Conservation (phyloP, 805 yeast species). For the Sugiyamaella americana region DNA sequence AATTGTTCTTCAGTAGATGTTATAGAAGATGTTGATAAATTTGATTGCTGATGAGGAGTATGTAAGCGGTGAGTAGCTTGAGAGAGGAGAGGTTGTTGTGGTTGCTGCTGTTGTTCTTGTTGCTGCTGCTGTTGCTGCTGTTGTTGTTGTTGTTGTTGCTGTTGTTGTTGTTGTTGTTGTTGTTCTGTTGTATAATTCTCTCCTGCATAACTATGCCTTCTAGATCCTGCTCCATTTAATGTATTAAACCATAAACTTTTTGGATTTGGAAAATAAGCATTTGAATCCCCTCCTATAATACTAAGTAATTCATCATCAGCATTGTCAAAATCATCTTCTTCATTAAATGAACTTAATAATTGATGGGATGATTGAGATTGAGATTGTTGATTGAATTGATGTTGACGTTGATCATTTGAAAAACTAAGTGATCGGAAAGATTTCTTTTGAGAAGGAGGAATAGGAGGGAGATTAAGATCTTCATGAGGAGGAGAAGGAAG, state of each 20-base stretch:
- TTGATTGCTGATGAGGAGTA: neutral
- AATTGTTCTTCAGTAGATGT: conserved; percentile 1
- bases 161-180: conserved; percentile 4
- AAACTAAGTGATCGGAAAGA: conserved; percentile 13
- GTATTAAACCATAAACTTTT: neutral
- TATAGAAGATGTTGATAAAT: conserved; percentile 2
- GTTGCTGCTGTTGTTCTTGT: neutral
- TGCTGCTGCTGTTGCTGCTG: conserved; percentile 2
- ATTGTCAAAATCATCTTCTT: conserved; percentile 10
- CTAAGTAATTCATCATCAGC: neutral
- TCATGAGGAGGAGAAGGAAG: conserved; percentile 7
- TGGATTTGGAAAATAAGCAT: neutral
- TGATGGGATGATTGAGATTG: conserved; percentile 17
- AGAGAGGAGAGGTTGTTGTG: too few relatives aligned
- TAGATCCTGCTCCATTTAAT: conserved; percentile 6
- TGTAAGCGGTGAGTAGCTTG: too few relatives aligned
- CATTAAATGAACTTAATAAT: conserved; percentile 16
- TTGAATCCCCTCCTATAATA: neutral
- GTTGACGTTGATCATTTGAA: conserved; percentile 10
- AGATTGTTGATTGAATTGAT: conserved; percentile 10
- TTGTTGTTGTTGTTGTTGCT: neutral
- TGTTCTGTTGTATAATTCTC: conserved; percentile 4
- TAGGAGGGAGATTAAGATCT: conserved; percentile 5
- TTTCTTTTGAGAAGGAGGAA: conserved; percentile 12
- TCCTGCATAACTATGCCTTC: conserved; percentile 25